phyloP scores from a whole-genome alignment of 345 rosid species.

The Hibiscus trionum region DNA sequence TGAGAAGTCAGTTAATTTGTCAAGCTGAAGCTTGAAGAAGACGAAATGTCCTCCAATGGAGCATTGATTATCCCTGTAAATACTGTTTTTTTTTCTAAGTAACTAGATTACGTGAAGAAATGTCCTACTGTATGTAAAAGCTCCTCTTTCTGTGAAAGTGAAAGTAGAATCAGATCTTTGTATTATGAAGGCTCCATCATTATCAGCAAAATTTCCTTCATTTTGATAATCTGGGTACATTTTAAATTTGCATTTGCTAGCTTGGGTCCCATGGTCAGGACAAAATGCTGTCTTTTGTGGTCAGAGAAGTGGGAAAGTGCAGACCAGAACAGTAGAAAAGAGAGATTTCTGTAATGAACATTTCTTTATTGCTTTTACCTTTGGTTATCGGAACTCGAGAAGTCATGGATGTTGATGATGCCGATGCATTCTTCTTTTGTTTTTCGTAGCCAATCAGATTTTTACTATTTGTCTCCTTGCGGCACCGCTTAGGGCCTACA shows the following conservation, averaged over 20 bases:
- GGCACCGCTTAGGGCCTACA: conserved; percentile 27
- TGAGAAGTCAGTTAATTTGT: conserved; percentile 27
- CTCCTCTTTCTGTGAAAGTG: conserved; percentile 20
- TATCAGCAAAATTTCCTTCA: neutral
- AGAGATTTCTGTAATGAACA: neutral
- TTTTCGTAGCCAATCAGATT: conserved; percentile 9
- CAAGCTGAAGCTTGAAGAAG: conserved; percentile 9
- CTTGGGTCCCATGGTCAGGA: neutral
- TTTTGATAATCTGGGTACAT: neutral
- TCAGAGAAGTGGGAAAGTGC: conserved; percentile 65
- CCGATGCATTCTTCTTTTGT: neutral
- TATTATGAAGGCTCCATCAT: conserved; percentile 5
- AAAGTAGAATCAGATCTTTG: conserved; percentile 20
- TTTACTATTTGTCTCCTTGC: conserved; percentile 28
- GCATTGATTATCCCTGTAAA: conserved; percentile 13
- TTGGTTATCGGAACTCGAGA: conserved; percentile 17
- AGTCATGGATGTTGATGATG: conserved; percentile 14
- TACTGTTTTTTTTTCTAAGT: neutral
- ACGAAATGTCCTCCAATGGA: neutral
- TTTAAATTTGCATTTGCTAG: neutral
- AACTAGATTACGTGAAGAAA: neutral
- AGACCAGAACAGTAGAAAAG: conserved; percentile 43
- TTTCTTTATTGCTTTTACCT: neutral
- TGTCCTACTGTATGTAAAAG: conserved; percentile 12
- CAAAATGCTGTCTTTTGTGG: conserved; percentile 39